A percentile compares a stretch with the other conserved stretches of the same genome.
These are phyloP conservation scores for Cardamine chenopodiifolia DNA, from an alignment of 345 rosid genomes.

Conservation along the genomic window DNA sequence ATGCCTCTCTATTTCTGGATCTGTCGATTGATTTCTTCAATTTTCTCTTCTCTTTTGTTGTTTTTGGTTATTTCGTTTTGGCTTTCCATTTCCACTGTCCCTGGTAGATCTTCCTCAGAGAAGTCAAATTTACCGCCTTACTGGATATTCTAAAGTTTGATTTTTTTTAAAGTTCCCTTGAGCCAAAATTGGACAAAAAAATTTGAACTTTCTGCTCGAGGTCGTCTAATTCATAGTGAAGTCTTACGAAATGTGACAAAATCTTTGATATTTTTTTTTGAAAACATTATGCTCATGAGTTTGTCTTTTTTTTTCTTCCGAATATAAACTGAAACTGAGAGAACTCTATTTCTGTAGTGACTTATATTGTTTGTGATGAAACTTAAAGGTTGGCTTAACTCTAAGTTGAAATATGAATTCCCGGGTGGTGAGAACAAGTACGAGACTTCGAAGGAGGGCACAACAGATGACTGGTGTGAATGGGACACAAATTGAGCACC, in stretches of 20 bases:
- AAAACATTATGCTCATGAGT: background rate
- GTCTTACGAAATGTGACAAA: background rate
- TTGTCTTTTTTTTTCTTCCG: background rate
- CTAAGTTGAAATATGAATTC: conserved; percentile 15
- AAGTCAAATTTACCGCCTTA: conserved; percentile 2
- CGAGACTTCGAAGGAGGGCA: conserved; percentile 13
- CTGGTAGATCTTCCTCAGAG: background rate
- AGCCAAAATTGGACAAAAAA: background rate
- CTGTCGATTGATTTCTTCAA: conserved; percentile 9
- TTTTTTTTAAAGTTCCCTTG: background rate
- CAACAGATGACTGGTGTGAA: conserved; percentile 7
- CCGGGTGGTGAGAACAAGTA: conserved; percentile 6
- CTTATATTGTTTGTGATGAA: background rate
- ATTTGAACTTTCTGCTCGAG: background rate
- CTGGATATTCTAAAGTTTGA: background rate
- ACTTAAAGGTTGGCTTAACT: background rate
- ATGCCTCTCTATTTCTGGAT: conserved; percentile 11
- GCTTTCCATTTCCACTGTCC: background rate
- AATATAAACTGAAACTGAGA: background rate
- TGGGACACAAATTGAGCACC: conserved; percentile 1
- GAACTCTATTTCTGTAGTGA: background rate
- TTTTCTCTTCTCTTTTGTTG: background rate
- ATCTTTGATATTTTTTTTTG: conserved; percentile 2
- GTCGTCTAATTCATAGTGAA: background rate
- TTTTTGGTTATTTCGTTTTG: background rate